Evolutionary conservation across 2,329 filamentous ascomycete species (phyloP).

Genomic region (Cladophialophora psammophila): DNA sequence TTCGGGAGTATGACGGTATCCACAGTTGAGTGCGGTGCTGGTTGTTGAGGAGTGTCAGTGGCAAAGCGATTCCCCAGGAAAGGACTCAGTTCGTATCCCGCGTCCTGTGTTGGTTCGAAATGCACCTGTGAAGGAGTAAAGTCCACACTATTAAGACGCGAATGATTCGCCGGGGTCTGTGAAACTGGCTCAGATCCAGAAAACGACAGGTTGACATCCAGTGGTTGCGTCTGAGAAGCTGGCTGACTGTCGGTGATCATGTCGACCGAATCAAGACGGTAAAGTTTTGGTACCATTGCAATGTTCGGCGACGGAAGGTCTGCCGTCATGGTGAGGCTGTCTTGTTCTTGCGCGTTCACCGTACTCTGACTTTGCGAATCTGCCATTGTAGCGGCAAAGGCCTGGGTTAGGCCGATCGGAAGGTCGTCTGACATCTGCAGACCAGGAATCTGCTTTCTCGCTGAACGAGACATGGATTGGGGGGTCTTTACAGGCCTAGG

Average conservation of each 20-base stretch:
- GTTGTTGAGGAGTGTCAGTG: slow-evolving; percentile 51
- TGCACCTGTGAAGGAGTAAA: slow-evolving; percentile 44
- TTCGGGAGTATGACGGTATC: slow-evolving; percentile 69
- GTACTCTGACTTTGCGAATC: slow-evolving; percentile 52
- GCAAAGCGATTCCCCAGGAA: slow-evolving; percentile 74
- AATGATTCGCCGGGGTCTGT: slow-evolving; percentile 31
- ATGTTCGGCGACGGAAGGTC: slow-evolving; percentile 60
- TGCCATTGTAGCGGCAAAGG: slow-evolving; percentile 89
- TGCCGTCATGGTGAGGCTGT: slow-evolving; percentile 60
- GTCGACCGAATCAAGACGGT: slow-evolving; percentile 67
- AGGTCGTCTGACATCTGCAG: slow-evolving; percentile 59
- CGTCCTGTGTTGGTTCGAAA: slow-evolving; percentile 78
- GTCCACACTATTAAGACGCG: slow-evolving; percentile 39
- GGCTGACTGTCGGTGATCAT: slow-evolving; percentile 65
- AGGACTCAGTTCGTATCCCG: slow-evolving; percentile 75
- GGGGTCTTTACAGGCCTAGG: slow-evolving; percentile 53
- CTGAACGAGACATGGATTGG: slow-evolving; percentile 71
- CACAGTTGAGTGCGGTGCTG: slow-evolving; percentile 68
- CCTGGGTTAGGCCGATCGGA: slow-evolving; percentile 79
- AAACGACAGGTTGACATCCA: slow-evolving; percentile 63
- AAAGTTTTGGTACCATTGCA: slow-evolving; percentile 63
- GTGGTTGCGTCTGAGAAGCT: slow-evolving; percentile 50
- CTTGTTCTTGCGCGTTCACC: slow-evolving; percentile 50
- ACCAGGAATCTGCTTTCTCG: slow-evolving; percentile 74
- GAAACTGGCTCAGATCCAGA: slow-evolving; percentile 64